Percentiles rank a stretch among this genome's conserved stretches.
Evolutionary conservation across 495 filamentous ascomycete genomes (phyloP).

Genomic region (Mytilinidion resinicola): DNA sequence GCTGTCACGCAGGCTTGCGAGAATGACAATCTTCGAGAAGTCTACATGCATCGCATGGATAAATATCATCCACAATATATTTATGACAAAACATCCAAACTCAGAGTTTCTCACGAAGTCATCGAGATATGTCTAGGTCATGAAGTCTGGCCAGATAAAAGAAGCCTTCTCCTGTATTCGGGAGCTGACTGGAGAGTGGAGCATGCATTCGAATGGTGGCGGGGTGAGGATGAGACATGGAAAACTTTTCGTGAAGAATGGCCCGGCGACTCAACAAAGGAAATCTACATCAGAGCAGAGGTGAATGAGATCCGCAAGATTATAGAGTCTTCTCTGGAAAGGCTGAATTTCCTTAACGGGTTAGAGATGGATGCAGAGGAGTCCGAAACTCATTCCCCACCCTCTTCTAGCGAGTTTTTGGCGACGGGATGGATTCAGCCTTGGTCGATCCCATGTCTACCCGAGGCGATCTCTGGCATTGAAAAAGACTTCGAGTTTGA

Average conservation of each 20-base stretch:
- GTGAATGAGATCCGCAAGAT: background rate
- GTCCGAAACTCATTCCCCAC: background rate
- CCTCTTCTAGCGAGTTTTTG: background rate
- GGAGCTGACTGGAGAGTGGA: background rate
- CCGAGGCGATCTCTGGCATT: background rate
- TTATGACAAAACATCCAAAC: background rate
- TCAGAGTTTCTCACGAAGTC: background rate
- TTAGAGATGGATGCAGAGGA: background rate
- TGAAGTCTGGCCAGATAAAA: background rate
- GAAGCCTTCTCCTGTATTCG: background rate
- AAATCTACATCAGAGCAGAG: background rate
- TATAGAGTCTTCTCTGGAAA: background rate
- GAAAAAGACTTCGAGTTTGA: background rate
- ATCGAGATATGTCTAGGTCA: background rate
- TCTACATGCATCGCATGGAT: background rate
- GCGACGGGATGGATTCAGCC: background rate
- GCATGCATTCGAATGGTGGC: background rate
- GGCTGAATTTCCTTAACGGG: background rate
- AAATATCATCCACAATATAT: background rate
- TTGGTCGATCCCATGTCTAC: background rate
- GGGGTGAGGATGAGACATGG: background rate
- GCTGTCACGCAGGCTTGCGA: background rate
- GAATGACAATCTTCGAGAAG: background rate
- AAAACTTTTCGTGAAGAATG: background rate
- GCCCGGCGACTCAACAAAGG: background rate